Evolutionary conservation across 305 asterid genomes (phyloP).

Genomic region (Coffea humblotiana): DNA sequence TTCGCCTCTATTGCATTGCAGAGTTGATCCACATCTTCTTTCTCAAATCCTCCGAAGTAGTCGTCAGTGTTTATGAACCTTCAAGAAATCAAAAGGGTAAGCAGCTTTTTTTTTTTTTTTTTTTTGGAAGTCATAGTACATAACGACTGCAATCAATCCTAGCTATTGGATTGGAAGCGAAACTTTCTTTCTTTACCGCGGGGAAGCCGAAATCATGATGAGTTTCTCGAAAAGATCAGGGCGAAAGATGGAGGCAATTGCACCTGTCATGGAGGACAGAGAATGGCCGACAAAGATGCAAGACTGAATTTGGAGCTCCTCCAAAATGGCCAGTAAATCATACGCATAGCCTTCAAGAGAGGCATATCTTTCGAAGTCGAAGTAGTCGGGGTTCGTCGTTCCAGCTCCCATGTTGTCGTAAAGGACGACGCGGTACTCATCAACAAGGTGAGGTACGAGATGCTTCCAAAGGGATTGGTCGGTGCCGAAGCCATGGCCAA

Average conservation of each 20-base stretch:
- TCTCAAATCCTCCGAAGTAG: conserved; percentile 79
- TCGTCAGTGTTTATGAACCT: conserved; percentile 62
- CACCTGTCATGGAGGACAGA: conserved; percentile 70
- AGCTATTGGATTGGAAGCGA: too few relatives aligned
- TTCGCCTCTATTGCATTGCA: conserved; percentile 59
- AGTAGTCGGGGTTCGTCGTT: conserved; percentile 70
- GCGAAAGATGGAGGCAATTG: conserved; percentile 67
- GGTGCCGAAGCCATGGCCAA: conserved; percentile 80
- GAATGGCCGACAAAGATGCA: conserved; percentile 80
- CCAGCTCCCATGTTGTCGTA: conserved; percentile 91
- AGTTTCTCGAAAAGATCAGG: conserved; percentile 63
- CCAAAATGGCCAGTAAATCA: conserved; percentile 65
- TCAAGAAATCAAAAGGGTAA: neutral
- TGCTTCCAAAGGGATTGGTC: conserved; percentile 87
- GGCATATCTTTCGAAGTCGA: conserved; percentile 68
- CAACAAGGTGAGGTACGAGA: conserved; percentile 61
- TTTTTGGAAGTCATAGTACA: too few relatives aligned
- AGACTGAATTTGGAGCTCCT: conserved; percentile 43
- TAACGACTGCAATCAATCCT: too few relatives aligned
- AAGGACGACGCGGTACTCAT: conserved; percentile 44
- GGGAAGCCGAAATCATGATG: conserved; percentile 61
- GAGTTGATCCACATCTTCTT: conserved; percentile 52
- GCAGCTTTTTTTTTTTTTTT: too few relatives aligned
- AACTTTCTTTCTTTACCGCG: conserved; percentile 37
- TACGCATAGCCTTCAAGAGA: conserved; percentile 70